Evolutionary conservation across 768 basidiomycete genomes (phyloP).

Genomic region (Dioszegia hungarica): DNA sequence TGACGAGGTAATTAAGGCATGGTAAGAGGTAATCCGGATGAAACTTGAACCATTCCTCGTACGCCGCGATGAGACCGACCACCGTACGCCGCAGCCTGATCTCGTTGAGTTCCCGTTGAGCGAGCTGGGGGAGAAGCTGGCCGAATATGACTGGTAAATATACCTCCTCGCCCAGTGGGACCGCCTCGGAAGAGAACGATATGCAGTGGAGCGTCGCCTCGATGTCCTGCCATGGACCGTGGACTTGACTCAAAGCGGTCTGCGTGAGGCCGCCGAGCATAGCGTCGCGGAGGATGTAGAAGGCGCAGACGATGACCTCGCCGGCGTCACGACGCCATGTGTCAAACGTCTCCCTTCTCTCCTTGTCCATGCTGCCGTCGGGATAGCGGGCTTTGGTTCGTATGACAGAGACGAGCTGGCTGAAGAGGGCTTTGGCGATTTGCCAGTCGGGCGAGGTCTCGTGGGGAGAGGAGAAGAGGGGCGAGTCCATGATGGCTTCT

Average conservation of each 20-base stretch:
- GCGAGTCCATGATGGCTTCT: slow-evolving; percentile 58
- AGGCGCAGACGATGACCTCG: slow-evolving; percentile 51
- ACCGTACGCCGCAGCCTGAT: slow-evolving; percentile 68
- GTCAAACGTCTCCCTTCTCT: slow-evolving; percentile 43
- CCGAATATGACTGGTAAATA: slow-evolving; percentile 58
- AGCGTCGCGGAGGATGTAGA: slow-evolving; percentile 78
- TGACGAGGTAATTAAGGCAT: slow-evolving; percentile 61
- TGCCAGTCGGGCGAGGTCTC: slow-evolving; percentile 43
- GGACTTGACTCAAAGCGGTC: slow-evolving; percentile 59
- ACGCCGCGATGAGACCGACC: slow-evolving; percentile 59
- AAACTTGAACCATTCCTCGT: slow-evolving; percentile 50
- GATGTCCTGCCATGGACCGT: slow-evolving; percentile 58
- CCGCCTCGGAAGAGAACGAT: slow-evolving; percentile 79
- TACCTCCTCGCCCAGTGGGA: slow-evolving; percentile 58
- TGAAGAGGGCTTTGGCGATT: slow-evolving; percentile 68
- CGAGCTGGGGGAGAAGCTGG: slow-evolving; percentile 62
- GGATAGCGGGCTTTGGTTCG: slow-evolving; percentile 75
- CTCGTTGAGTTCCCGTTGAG: slow-evolving; percentile 51
- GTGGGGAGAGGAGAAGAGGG: slow-evolving; percentile 28
- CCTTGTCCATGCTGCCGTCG: slow-evolving; percentile 30
- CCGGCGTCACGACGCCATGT: slow-evolving; percentile 47
- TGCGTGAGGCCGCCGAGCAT: slow-evolving; percentile 69
- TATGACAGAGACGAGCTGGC: slow-evolving; percentile 67
- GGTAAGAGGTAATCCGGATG: slow-evolving; percentile 59
- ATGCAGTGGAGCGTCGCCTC: slow-evolving; percentile 84